These are phyloP conservation scores for Cryoendolithus antarcticus DNA, from an alignment of 2,329 filamentous ascomycete genomes.

Conservation along the genomic window DNA sequence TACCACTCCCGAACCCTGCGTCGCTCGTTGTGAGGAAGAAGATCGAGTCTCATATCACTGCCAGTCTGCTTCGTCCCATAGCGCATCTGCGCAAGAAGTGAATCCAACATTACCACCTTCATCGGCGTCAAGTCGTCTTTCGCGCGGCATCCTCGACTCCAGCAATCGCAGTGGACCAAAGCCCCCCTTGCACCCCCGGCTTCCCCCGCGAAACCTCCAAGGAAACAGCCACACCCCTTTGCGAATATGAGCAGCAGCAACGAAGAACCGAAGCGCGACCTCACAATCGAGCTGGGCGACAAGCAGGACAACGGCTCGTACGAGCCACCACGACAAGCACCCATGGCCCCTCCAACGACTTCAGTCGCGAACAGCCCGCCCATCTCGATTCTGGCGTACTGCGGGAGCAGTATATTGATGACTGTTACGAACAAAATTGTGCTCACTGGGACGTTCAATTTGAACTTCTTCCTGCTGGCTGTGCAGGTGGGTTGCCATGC, in stretches of 20 bases:
- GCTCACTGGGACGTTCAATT: conserved; percentile 83
- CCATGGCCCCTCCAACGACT: conserved; percentile 31
- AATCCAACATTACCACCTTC: conserved; percentile 20
- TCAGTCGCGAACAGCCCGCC: conserved; percentile 51
- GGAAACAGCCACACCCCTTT: conserved; percentile 3
- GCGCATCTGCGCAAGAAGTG: conserved; percentile 1
- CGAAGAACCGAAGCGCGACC: conserved; percentile 77
- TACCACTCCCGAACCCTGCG: too few species aligned
- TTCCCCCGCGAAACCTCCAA: conserved; percentile 4
- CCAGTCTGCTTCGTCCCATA: too few species aligned
- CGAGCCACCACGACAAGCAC: conserved; percentile 31
- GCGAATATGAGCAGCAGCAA: conserved; percentile 51
- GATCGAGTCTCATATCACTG: too few species aligned
- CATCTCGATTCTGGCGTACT: conserved; percentile 79
- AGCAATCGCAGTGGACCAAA: conserved; percentile 1
- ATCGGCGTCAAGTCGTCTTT: conserved; percentile 17
- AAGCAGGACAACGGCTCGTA: conserved; percentile 38
- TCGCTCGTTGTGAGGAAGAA: too few species aligned
- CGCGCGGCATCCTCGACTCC: conserved; percentile 10
- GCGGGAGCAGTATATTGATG: conserved; percentile 91
- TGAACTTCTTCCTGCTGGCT: conserved; percentile 89
- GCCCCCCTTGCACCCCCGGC: conserved; percentile 10
- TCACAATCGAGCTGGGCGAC: conserved; percentile 57
- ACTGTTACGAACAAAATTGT: conserved; percentile 99
- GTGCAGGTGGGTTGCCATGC: conserved; percentile 56